Evolutionary conservation across 2,329 filamentous ascomycete species (phyloP), one percentile per base, ranked within the genome.

Genomic region (Trichoderma koningiopsis): DNA sequence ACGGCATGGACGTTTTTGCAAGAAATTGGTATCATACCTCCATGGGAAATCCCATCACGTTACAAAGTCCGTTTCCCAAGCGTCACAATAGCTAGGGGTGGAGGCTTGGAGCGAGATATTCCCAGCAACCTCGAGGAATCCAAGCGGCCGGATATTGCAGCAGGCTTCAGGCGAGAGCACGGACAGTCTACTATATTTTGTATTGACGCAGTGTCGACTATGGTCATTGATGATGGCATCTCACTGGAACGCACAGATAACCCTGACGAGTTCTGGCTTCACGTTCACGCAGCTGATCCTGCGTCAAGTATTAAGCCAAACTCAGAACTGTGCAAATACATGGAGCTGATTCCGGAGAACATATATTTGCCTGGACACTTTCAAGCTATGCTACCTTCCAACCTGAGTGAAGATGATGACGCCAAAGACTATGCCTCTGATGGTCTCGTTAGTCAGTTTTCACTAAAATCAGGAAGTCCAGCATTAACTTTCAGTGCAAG

Each of bases 201-300:
- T 72, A 92, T 96, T 70, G 92, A 96, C 75, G 84, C 86, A 33
- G 83, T 84, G 24, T 80, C 79, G 43, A 91, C 93, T 0, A 82
- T 85, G 33, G 89, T 95, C 73, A 91, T 96, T 69, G 92, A 96
- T 73, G 92, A 96, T 76, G 92, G 90, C 1, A 80, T 96, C 10
- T 95, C 92, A 0, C 75, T 96, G 8, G 89, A 93, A 75, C 77
- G 79, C 57, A 86, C 89, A 1, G 79, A 82, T 4, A 81, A 78
- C 22, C 71, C 83, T 24, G 76, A 83, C 62, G 84, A 91, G 72
- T 88, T 87, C 74, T 96, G 92, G 92, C 82, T 95, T 35, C 92
- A 94, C 75, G 80, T 93, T 37, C 92, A 96, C 77, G 86, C 92
- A 53, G 92, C 93, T 16, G 93, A 96, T 75, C 92, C 92, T 10